Percentiles rank a stretch among this genome's conserved stretches.
phyloP scores from a whole-genome alignment of 148 eudicot species.

The Camellia granthamiana region DNA sequence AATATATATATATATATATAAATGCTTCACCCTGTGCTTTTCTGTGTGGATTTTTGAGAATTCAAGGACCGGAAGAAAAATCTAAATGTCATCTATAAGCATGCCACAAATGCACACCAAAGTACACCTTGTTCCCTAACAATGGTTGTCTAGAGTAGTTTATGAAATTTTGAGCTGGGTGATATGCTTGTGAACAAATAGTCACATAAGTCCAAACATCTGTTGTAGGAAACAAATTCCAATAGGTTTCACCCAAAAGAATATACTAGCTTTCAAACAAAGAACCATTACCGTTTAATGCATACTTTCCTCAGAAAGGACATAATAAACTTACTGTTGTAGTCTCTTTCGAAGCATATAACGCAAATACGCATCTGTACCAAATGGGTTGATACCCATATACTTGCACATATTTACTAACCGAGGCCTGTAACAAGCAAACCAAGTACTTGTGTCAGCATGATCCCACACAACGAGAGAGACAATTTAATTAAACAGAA shows the following conservation, averaged over 20 bases:
- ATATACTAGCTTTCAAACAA: not conserved
- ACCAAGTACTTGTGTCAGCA: not conserved
- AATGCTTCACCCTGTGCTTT: not conserved
- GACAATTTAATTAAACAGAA: not conserved
- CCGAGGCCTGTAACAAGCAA: constrained; percentile 53
- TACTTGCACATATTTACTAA: constrained; percentile 89
- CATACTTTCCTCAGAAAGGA: not conserved
- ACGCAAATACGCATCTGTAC: constrained; percentile 79
- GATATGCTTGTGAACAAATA: not conserved
- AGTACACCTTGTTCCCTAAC: not conserved
- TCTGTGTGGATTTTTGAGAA: not conserved
- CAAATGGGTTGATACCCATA: constrained; percentile 77
- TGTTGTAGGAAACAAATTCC: not conserved
- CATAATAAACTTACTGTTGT: constrained; percentile 42
- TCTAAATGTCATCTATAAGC: not conserved
- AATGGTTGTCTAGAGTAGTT: not conserved
- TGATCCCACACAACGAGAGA: not conserved
- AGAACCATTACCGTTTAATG: not conserved
- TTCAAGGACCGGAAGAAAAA: not conserved
- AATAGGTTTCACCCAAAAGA: not conserved
- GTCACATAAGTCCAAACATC: not conserved
- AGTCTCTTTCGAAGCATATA: constrained; percentile 79
- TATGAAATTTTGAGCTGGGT: not conserved
- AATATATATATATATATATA: not conserved
- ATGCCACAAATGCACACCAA: constrained; percentile 3